These are phyloP conservation scores for Ajuga chamaepitys DNA, from an alignment of 257 asterid species.

Conservation along the genomic window DNA sequence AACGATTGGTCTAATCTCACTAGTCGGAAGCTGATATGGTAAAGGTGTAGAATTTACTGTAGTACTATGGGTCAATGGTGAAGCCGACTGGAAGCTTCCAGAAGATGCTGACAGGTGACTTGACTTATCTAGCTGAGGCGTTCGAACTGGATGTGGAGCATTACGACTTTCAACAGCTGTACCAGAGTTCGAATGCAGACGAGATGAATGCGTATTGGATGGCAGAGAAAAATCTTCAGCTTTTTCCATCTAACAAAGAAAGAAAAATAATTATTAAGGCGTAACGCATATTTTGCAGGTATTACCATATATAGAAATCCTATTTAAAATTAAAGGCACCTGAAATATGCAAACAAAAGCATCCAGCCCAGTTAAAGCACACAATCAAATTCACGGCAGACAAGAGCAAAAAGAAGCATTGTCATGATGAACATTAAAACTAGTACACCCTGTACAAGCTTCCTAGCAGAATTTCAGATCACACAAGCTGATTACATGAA, in stretches of 20 bases:
- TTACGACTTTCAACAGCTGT: slow-evolving; percentile 44
- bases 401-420: neutral
- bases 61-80: slow-evolving; percentile 36
- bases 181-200: slow-evolving; percentile 37
- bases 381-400: neutral
- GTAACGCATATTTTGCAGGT: neutral
- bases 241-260: slow-evolving; percentile 67
- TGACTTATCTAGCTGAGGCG: slow-evolving; percentile 51
- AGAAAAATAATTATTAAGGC: slow-evolving; percentile 7
- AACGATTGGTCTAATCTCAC: slow-evolving; percentile 69
- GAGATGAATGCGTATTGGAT: slow-evolving; percentile 44
- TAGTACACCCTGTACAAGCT: neutral
- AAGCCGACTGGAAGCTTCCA: slow-evolving; percentile 41
- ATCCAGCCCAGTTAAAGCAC: slow-evolving; percentile 4
- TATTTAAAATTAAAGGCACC: neutral
- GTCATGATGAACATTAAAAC: neutral
- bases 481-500: neutral
- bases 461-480: neutral
- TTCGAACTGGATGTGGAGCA: slow-evolving; percentile 34
- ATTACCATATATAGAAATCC: neutral
- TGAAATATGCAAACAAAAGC: neutral
- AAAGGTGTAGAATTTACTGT: slow-evolving; percentile 40
- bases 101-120: slow-evolving; percentile 39
- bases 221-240: slow-evolving; percentile 45
- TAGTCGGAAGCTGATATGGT: slow-evolving; percentile 83